These are phyloP conservation scores for Populus hybrid DNA, from an alignment of 441 rosid species.

Conservation along the genomic window DNA sequence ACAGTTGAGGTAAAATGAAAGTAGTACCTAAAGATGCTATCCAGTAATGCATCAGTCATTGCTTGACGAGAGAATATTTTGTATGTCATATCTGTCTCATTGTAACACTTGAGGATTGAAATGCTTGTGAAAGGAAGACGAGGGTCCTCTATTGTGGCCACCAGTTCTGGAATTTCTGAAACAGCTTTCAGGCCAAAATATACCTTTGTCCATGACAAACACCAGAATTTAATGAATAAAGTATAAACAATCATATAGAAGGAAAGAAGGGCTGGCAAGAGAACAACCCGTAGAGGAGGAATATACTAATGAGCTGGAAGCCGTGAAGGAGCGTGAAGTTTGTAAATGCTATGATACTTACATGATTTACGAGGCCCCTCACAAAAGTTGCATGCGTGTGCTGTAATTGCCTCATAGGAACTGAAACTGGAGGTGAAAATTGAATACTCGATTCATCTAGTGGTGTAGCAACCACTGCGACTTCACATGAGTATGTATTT, in stretches of 20 bases:
- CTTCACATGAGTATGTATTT: constrained; percentile 58
- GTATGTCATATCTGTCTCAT: constrained; percentile 56
- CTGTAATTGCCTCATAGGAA: constrained; percentile 77
- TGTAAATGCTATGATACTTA: constrained; percentile 30
- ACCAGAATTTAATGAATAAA: constrained; percentile 4
- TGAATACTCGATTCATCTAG: constrained; percentile 68
- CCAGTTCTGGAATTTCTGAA: constrained; percentile 70
- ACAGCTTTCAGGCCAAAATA: constrained; percentile 64
- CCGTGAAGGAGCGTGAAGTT: neutral
- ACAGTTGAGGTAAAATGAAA: neutral
- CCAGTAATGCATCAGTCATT: constrained; percentile 63
- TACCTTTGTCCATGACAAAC: constrained; percentile 39
- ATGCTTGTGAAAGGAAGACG: constrained; percentile 75
- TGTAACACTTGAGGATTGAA: constrained; percentile 60
- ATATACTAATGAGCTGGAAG: neutral
- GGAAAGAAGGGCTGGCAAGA: neutral
- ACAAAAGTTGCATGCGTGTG: constrained; percentile 88
- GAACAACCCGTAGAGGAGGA: neutral
- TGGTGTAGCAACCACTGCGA: constrained; percentile 71
- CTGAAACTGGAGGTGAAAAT: constrained; percentile 59
- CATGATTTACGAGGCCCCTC: constrained; percentile 83
- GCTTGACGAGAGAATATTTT: constrained; percentile 73
- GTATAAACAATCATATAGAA: neutral
- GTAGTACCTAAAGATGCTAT: constrained; percentile 71
- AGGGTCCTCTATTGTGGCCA: constrained; percentile 79